A percentile compares a stretch with the other conserved stretches of the same genome.
These are phyloP conservation scores for Ascomycota sp. DNA, from an alignment of 2,329 filamentous ascomycete species.

Conservation along the genomic window DNA sequence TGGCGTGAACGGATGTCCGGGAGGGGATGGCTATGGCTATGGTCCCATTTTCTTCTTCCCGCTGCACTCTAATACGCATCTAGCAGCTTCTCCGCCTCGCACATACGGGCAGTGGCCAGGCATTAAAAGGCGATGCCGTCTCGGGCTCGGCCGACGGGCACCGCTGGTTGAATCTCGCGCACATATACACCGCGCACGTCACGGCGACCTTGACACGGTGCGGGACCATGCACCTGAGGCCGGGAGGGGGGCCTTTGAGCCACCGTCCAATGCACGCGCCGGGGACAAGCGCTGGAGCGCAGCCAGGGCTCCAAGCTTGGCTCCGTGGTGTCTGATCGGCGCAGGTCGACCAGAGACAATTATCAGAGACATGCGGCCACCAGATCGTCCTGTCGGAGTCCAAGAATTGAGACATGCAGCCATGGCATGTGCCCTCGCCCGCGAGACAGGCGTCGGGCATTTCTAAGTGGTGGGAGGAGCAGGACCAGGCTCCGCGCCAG, in stretches of 20 bases:
- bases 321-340: conserved; percentile 1
- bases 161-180: no score
- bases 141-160: no score
- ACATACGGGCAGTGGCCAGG: no score
- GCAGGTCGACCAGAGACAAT: conserved; percentile 7
- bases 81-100: no score
- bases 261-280: background rate
- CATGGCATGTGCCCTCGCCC: conserved; percentile 1
- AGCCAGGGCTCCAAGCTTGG: background rate
- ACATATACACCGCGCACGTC: no score
- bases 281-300: conserved; percentile 1
- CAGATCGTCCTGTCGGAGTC: conserved; percentile 15
- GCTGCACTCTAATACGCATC: no score
- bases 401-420: conserved; percentile 14
- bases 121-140: no score
- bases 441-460: conserved; percentile 4
- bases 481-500: background rate
- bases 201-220: background rate
- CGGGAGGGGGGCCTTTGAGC: background rate
- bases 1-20: no score
- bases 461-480: background rate
- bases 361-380: conserved; percentile 6
- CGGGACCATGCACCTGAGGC: background rate
- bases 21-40: no score
- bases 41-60: no score